Conservation (phyloP, 2,329 filamentous ascomycete genomes). For the Leptographium galeiforme region DNA sequence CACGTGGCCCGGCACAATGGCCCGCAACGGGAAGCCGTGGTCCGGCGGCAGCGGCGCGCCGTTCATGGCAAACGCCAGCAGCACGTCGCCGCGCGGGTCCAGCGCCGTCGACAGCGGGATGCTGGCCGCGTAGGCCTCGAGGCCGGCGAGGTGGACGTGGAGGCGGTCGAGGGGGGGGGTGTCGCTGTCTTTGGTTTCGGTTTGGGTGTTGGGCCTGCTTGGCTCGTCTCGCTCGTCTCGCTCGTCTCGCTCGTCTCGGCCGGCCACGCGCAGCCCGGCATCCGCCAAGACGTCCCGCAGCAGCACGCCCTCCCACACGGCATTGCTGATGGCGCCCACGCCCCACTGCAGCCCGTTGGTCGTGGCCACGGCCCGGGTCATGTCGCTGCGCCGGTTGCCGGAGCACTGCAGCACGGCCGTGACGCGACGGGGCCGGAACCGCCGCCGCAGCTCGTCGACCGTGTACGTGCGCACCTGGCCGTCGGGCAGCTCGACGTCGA, state of each 20-base stretch:
- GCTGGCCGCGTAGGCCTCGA: constrained; percentile 48
- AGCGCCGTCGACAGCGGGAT: constrained; percentile 46
- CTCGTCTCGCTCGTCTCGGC: background rate
- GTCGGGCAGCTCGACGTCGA: constrained; percentile 46
- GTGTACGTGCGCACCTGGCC: constrained; percentile 40
- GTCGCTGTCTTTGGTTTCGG: too few relatives aligned
- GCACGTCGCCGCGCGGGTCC: constrained; percentile 48
- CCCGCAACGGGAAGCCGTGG: constrained; percentile 51
- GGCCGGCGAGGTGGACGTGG: constrained; percentile 44
- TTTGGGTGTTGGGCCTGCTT: too few relatives aligned
- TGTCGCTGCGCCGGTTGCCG: constrained; percentile 45
- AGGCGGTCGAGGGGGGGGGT: constrained; percentile 14
- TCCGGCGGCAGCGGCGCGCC: constrained; percentile 47
- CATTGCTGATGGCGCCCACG: constrained; percentile 45
- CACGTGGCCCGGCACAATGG: constrained; percentile 51
- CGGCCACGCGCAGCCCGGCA: constrained; percentile 29
- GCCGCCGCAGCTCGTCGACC: constrained; percentile 36
- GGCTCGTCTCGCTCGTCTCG: too few relatives aligned
- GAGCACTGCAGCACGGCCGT: constrained; percentile 47
- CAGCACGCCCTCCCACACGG: constrained; percentile 43
- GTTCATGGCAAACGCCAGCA: constrained; percentile 57
- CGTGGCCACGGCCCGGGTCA: constrained; percentile 33
- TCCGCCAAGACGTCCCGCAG: constrained; percentile 42
- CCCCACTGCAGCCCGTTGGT: constrained; percentile 48
- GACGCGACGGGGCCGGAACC: constrained; percentile 36